Evolutionary conservation across 352 stramenopile genomes (phyloP), one percentile per base, ranked within the genome.

Genomic region (Phytophthora quininea): DNA sequence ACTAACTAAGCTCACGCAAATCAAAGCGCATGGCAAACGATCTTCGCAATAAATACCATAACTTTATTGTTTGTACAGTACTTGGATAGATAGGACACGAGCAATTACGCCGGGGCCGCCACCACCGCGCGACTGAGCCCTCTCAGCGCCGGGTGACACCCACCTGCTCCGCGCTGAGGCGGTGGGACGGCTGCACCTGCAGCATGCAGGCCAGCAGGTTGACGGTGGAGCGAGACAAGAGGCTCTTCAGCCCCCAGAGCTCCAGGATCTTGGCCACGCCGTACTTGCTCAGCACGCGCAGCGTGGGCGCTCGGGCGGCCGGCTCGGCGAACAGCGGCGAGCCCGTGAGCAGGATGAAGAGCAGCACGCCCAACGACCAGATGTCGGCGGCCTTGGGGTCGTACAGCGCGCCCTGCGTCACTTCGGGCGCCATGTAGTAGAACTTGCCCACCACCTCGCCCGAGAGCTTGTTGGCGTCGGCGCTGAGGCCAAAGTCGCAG

Each of bases 361-460:
- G 63, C 66, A 89, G 43, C 42, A 87, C 74, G n/a, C 80, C 77
- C 12, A 89, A 62, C n/a, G 80, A 84, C 80, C 77, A 89, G 31
- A 88, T 42, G 45, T 88, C 79, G 11, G 74, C 79, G 12, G 46
- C 63, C 42, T 64, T 69, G 0, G 77, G 64, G 69, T 84, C 70
- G 71, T 86, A 85, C 10, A 35, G 58, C 29, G 62, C 56, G 7
- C 57, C 66, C 3, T 60, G 46, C 1, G 54, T 62, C 31, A 90
- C 77, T 67, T 93, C 85, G 0, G 83, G 85, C 6, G 85, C 85
- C 77, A 89, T 93, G 73, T 91, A 92, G 67, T 89, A 85, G 31
- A 85, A 76, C 35, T 93, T 93, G 32, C 84, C 84, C 5, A 90
- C 84, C 11, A 67, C 43, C 15, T 88, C 81, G 2, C 42, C 61